Evolutionary conservation across 306 rosid genomes (phyloP).

Genomic region (Oemleria cerasiformis): DNA sequence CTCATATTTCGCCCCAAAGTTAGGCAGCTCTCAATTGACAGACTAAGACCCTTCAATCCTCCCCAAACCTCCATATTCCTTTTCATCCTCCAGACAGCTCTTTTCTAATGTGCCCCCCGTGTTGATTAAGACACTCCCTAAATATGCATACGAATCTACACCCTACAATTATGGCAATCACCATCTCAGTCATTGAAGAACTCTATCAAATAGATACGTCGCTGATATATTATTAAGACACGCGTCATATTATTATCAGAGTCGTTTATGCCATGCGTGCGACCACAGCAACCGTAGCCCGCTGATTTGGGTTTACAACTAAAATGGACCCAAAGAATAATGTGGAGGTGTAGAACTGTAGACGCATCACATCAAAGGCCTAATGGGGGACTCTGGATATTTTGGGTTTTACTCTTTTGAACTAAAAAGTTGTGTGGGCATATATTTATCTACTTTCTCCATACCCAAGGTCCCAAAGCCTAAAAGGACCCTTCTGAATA

Average conservation of each 20-base stretch:
- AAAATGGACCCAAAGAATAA: constrained; percentile 3
- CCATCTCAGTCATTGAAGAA: neutral
- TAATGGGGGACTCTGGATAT: neutral
- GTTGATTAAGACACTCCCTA: constrained; percentile 8
- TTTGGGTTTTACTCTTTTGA: constrained; percentile 18
- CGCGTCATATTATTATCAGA: neutral
- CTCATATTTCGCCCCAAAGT: constrained; percentile 30
- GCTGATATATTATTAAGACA: too few species aligned
- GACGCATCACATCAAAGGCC: constrained; percentile 23
- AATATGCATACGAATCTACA: neutral
- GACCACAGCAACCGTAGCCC: too few species aligned
- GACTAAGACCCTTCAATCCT: constrained; percentile 29
- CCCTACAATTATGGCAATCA: constrained; percentile 6
- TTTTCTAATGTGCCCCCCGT: neutral
- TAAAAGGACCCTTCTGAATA: constrained; percentile 11
- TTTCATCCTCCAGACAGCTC: neutral
- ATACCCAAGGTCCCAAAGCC: constrained; percentile 27
- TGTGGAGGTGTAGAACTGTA: neutral
- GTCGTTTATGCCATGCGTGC: too few species aligned
- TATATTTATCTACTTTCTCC: constrained; percentile 21
- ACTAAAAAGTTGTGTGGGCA: neutral
- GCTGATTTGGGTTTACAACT: too few species aligned
- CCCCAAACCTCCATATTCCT: constrained; percentile 10
- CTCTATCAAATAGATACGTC: too few species aligned
- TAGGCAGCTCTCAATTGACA: constrained; percentile 35